Evolutionary conservation across 192 early-diverging fungal species (phyloP), one percentile per base, ranked within the genome.

Genomic region (Podila epigama): DNA sequence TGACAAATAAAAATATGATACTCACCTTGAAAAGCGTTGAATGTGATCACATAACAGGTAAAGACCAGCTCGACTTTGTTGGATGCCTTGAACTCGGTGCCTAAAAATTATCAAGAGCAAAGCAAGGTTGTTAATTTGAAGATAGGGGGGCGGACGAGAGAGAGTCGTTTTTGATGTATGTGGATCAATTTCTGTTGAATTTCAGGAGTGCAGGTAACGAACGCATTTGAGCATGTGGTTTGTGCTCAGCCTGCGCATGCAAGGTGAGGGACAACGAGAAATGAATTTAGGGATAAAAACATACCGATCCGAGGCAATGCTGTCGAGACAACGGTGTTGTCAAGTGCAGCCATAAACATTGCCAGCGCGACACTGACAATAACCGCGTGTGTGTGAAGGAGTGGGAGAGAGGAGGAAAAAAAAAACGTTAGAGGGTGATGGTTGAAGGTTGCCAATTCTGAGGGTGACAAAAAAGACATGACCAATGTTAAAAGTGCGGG

Each of bases 301-400:
- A 18, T 48, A 48, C 73, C 81, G 34, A 92, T 92, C 13, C 40
- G 82, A 1, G 89, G 88, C 54, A 91, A 79, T 58, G 86, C 84
- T 4, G 85, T 89, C 9, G 84, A 75, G 32, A 92, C 86, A 28
- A 92, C 89, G 12, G 87, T 89, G 52, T 81, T 83, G 75, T 90
- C 89, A 4, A 89, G 60, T 1, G 85, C 82, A 13, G 85, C 84
- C 65, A 89, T 81, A 36, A 91, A 88, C 75, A 89, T 81, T 0
- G 85, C 82, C 51, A 91, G 60, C 53, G 65, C 71, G 29, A 75
- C 59, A 35, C 65, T 75, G 37, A n/a, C n/a, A n/a, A n/a, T n/a
- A n/a, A n/a, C n/a, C n/a, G n/a, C n/a, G n/a, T n/a, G n/a, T n/a
- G n/a, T n/a, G n/a, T n/a, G n/a, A n/a, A n/a, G n/a, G n/a, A n/a